Conservation (phyloP, 805 yeast species). For the Priceomyces castillae region DNA sequence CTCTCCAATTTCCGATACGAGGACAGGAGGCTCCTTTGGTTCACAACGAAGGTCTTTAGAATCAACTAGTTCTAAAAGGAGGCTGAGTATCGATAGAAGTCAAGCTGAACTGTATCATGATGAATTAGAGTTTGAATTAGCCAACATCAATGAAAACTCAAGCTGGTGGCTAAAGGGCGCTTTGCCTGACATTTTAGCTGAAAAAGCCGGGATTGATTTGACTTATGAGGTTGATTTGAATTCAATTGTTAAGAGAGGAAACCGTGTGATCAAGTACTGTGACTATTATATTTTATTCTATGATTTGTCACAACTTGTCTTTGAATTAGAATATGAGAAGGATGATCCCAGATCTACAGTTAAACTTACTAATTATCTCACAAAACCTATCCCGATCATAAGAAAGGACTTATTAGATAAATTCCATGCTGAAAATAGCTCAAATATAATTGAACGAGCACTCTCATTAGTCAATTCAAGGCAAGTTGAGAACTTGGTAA, state of each 20-base stretch:
- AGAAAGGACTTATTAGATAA: constrained; percentile 49
- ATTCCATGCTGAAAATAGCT: constrained; percentile 52
- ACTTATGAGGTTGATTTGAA: constrained; percentile 66
- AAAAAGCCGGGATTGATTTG: constrained; percentile 46
- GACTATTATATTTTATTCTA: constrained; percentile 71
- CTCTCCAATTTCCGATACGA: constrained; percentile 2
- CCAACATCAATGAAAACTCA: constrained; percentile 22
- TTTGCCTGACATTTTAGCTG: constrained; percentile 52
- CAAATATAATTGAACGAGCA: constrained; percentile 38
- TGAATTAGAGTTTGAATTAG: constrained; percentile 30
- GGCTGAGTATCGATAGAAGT: constrained; percentile 15
- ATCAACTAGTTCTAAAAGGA: constrained; percentile 13
- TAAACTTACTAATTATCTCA: constrained; percentile 24
- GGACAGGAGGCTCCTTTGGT: constrained; percentile 2
- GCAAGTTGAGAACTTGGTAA: constrained; percentile 25
- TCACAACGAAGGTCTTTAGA: constrained; percentile 14
- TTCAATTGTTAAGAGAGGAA: constrained; percentile 54
- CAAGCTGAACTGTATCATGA: constrained; percentile 28
- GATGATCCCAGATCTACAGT: constrained; percentile 54
- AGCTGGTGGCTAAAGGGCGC: constrained; percentile 69
- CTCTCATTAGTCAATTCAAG: constrained; percentile 32
- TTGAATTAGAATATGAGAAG: constrained; percentile 56
- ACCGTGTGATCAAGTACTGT: constrained; percentile 45
- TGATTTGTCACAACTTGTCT: constrained; percentile 65
- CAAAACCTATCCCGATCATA: constrained; percentile 42